These are phyloP conservation scores for Hymenoscyphus occultus DNA, from an alignment of 2,329 filamentous ascomycete species.

Conservation along the genomic window DNA sequence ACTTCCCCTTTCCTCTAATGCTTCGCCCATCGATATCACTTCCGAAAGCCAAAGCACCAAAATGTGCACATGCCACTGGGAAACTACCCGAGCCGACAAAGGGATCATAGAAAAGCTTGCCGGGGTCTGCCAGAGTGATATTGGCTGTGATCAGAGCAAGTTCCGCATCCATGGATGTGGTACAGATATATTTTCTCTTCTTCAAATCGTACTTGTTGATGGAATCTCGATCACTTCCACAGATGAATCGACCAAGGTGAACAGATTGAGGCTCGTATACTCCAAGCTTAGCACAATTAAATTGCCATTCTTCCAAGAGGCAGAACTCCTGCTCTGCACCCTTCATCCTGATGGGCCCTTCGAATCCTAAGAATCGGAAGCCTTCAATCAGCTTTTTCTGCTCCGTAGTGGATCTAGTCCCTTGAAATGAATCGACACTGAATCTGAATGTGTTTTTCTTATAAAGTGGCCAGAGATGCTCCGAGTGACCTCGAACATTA, in stretches of 20 bases:
- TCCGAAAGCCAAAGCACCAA: slow-evolving; percentile 78
- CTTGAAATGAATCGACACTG: slow-evolving; percentile 76
- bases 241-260: slow-evolving; percentile 72
- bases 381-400: slow-evolving; percentile 77
- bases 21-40: slow-evolving; percentile 92
- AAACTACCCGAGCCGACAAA: slow-evolving; percentile 97
- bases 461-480: slow-evolving; percentile 66
- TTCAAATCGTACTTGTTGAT: slow-evolving; percentile 81
- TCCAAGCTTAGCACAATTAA: slow-evolving; percentile 46
- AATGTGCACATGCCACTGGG: slow-evolving; percentile 83
- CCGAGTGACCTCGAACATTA: slow-evolving; percentile 56
- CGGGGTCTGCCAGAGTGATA: slow-evolving; percentile 76
- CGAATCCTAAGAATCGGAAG: slow-evolving; percentile 74
- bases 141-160: slow-evolving; percentile 89
- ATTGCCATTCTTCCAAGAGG: slow-evolving; percentile 78
- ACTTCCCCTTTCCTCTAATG: slow-evolving; percentile 66
- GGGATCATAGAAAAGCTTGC: slow-evolving; percentile 87
- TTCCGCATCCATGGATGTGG: slow-evolving; percentile 96
- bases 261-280: slow-evolving; percentile 56
- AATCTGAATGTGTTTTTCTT: slow-evolving; percentile 73
- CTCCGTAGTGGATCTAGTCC: slow-evolving; percentile 59
- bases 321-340: slow-evolving; percentile 71
- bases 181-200: slow-evolving; percentile 89
- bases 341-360: slow-evolving; percentile 75
- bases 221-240: slow-evolving; percentile 62